These are phyloP conservation scores for Lipomyces chichibuensis DNA, from an alignment of 805 yeast genomes.

Conservation along the genomic window DNA sequence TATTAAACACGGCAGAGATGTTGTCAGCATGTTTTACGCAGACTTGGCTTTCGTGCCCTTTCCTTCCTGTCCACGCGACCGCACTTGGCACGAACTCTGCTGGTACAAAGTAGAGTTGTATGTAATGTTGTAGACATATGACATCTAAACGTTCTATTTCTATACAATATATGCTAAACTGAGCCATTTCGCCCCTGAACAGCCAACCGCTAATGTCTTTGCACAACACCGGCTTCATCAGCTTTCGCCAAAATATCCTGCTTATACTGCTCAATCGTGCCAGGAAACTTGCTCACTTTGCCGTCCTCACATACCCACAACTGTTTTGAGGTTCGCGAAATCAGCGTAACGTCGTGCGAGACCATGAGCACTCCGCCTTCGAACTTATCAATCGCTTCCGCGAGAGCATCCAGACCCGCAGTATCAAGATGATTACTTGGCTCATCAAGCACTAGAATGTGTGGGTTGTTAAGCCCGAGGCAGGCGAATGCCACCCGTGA, in stretches of 20 bases:
- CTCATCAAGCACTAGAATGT: conserved; percentile 89
- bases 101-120: too few species aligned
- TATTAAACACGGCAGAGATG: too few species aligned
- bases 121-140: too few species aligned
- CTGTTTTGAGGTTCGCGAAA: conserved; percentile 85
- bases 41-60: too few species aligned
- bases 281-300: conserved; percentile 74
- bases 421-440: conserved; percentile 99
- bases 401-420: conserved; percentile 92
- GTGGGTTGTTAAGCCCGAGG: conserved; percentile 85
- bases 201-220: conserved; percentile 59
- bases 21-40: too few species aligned
- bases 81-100: too few species aligned
- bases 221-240: conserved; percentile 86
- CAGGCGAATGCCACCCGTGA: conserved; percentile 98
- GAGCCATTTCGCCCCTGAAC: not conserved
- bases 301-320: conserved; percentile 95
- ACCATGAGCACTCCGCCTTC: conserved; percentile 98
- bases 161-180: not conserved
- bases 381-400: conserved; percentile 83
- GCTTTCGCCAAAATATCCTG: conserved; percentile 80
- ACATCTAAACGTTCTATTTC: not conserved
- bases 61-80: too few species aligned
- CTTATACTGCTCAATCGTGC: conserved; percentile 86
- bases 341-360: conserved; percentile 93